A percentile compares a stretch with the other conserved stretches of the same genome.
Evolutionary conservation across 805 yeast species (phyloP).

Genomic region (Sporopachydermia quercuum): DNA sequence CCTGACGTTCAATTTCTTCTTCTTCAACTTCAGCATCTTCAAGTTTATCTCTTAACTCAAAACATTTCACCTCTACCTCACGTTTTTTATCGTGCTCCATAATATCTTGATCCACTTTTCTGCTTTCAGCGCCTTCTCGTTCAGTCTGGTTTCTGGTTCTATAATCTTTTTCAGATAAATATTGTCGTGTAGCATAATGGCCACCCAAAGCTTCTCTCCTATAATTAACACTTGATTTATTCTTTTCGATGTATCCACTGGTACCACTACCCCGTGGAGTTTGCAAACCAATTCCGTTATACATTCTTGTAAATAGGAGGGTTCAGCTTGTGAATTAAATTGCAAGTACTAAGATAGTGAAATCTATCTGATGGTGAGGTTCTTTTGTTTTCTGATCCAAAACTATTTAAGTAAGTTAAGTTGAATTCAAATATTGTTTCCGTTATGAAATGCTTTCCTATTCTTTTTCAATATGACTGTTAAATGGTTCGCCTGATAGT

Average conservation of each 20-base stretch:
- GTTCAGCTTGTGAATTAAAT: too few relatives aligned
- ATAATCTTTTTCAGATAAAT: constrained; percentile 5
- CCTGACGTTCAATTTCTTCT: constrained; percentile 10
- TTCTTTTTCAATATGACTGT: too few relatives aligned
- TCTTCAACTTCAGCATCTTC: constrained; percentile 13
- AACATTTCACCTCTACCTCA: constrained; percentile 14
- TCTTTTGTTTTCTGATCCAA: too few relatives aligned
- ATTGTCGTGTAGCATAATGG: constrained; percentile 10
- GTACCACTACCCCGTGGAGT: constrained; percentile 21
- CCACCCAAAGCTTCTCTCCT: constrained; percentile 9
- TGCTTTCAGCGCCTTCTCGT: constrained; percentile 6
- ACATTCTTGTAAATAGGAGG: too few relatives aligned
- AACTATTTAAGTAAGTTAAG: too few relatives aligned
- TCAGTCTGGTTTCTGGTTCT: constrained; percentile 5
- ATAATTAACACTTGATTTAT: constrained; percentile 8
- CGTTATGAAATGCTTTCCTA: too few relatives aligned
- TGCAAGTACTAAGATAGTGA: too few relatives aligned
- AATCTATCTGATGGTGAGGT: too few relatives aligned
- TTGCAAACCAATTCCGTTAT: constrained; percentile 21
- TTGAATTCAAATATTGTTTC: too few relatives aligned
- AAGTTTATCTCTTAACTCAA: constrained; percentile 12
- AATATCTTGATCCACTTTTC: constrained; percentile 13
- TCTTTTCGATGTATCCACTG: constrained; percentile 19
- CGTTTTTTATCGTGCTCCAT: constrained; percentile 15
- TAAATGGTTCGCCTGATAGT: too few relatives aligned